Conservation (phyloP, 2,329 filamentous ascomycete genomes). For the Penicillium sp. region DNA sequence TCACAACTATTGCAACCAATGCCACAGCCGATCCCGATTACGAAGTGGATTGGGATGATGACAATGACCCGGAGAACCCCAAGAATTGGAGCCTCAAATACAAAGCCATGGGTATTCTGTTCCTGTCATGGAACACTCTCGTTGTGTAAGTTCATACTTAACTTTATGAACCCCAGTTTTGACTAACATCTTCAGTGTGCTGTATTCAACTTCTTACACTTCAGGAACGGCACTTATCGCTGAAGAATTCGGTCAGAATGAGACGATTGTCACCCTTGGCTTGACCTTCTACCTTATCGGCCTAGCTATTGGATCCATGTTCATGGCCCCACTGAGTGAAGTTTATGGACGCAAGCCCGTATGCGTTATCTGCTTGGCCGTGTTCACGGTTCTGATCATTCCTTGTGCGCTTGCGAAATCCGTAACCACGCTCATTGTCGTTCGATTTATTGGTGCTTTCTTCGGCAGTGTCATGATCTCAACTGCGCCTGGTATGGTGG, state of each 20-base stretch:
- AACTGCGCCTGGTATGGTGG: slow-evolving; percentile 79
- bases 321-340: slow-evolving; percentile 69
- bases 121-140: slow-evolving; percentile 61
- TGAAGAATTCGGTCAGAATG: slow-evolving; percentile 61
- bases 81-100: slow-evolving; percentile 67
- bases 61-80: slow-evolving; percentile 65
- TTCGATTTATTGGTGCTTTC: slow-evolving; percentile 73
- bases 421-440: slow-evolving; percentile 67
- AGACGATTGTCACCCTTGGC: slow-evolving; percentile 70
- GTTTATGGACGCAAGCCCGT: slow-evolving; percentile 55
- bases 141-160: slow-evolving; percentile 47
- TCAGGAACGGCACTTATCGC: slow-evolving; percentile 70
- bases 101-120: slow-evolving; percentile 56
- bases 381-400: slow-evolving; percentile 70
- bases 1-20: slow-evolving; percentile 49
- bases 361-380: slow-evolving; percentile 65
- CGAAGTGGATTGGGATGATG: slow-evolving; percentile 71
- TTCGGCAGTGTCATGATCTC: slow-evolving; percentile 79
- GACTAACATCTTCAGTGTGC: slow-evolving; percentile 48
- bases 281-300: slow-evolving; percentile 78
- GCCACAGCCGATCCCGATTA: slow-evolving; percentile 60
- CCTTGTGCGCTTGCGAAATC: slow-evolving; percentile 71
- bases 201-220: slow-evolving; percentile 80
- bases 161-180: neutral
- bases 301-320: slow-evolving; percentile 68